phyloP scores from a whole-genome alignment of 2,329 filamentous ascomycete genomes.

The Magnaporthales sp. region DNA sequence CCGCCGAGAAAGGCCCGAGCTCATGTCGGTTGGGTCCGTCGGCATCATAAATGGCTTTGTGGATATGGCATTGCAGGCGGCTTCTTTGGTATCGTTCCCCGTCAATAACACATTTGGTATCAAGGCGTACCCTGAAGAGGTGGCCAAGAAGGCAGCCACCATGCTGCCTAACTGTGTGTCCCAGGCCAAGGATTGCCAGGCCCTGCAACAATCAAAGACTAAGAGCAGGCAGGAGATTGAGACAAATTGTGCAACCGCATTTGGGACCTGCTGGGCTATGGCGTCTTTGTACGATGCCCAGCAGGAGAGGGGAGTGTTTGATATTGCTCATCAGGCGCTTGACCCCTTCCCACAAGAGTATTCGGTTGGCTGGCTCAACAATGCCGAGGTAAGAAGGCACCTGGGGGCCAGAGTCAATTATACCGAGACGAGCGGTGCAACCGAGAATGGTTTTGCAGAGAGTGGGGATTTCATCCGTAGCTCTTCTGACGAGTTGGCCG shows the following conservation, averaged over 20 bases:
- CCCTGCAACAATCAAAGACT: neutral
- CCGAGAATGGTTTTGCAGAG: conserved; percentile 29
- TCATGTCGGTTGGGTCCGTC: conserved; percentile 42
- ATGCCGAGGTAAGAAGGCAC: conserved; percentile 40
- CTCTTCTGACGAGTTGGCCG: conserved; percentile 32
- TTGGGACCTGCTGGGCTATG: neutral
- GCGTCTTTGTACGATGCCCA: neutral
- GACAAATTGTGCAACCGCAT: neutral
- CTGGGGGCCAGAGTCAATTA: conserved; percentile 53
- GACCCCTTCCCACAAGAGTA: conserved; percentile 42
- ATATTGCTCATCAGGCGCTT: conserved; percentile 37
- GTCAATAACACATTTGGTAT: conserved; percentile 33
- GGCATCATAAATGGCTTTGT: conserved; percentile 50
- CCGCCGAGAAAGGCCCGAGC: conserved; percentile 28
- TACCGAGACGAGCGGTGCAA: conserved; percentile 31
- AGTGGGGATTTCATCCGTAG: conserved; percentile 21
- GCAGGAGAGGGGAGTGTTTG: conserved; percentile 25
- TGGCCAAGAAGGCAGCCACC: neutral
- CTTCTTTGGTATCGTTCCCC: conserved; percentile 32
- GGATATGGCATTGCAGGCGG: conserved; percentile 34
- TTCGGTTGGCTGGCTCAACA: conserved; percentile 44
- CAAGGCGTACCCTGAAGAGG: neutral
- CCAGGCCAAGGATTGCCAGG: neutral
- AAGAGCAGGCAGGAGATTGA: neutral
- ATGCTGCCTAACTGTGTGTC: neutral